Percentiles rank a stretch among this genome's conserved stretches.
Conservation (phyloP, 2,329 filamentous ascomycete species). For the Monascus ruber region DNA sequence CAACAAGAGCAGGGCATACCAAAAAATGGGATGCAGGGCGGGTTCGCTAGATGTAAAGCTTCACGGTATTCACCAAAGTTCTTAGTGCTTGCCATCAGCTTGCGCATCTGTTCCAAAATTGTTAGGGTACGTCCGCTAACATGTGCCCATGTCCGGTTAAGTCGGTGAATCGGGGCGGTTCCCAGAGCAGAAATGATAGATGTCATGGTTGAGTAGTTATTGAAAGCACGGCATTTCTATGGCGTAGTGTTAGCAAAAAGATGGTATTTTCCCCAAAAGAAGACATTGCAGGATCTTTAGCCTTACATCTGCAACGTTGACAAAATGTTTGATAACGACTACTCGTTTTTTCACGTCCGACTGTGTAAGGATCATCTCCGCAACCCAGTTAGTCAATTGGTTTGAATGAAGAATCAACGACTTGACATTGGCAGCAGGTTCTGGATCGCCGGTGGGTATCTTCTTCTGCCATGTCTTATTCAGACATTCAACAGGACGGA, state of each 20-base stretch:
- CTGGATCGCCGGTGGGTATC: slow-evolving; percentile 55
- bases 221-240: slow-evolving; percentile 83
- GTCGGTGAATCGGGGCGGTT: slow-evolving; percentile 85
- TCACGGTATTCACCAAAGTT: slow-evolving; percentile 98
- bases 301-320: slow-evolving; percentile 79
- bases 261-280: slow-evolving; percentile 1
- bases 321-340: slow-evolving; percentile 96
- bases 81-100: slow-evolving; percentile 91
- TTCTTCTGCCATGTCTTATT: slow-evolving; percentile 99
- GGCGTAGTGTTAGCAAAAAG: slow-evolving; percentile 4
- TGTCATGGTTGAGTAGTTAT: slow-evolving; percentile 95
- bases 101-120: slow-evolving; percentile 80
- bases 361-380: slow-evolving; percentile 95
- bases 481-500: slow-evolving; percentile 88
- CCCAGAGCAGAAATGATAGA: slow-evolving; percentile 94
- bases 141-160: slow-evolving; percentile 88
- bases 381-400: slow-evolving; percentile 98
- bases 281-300: background rate
- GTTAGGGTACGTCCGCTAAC: slow-evolving; percentile 74
- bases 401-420: slow-evolving; percentile 95
- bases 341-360: slow-evolving; percentile 91
- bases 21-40: slow-evolving; percentile 96
- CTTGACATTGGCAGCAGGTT: slow-evolving; percentile 89
- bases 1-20: slow-evolving; percentile 45
- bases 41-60: slow-evolving; percentile 80